Evolutionary conservation across 2,329 filamentous ascomycete genomes (phyloP).

Genomic region (Xylariaceae sp.): DNA sequence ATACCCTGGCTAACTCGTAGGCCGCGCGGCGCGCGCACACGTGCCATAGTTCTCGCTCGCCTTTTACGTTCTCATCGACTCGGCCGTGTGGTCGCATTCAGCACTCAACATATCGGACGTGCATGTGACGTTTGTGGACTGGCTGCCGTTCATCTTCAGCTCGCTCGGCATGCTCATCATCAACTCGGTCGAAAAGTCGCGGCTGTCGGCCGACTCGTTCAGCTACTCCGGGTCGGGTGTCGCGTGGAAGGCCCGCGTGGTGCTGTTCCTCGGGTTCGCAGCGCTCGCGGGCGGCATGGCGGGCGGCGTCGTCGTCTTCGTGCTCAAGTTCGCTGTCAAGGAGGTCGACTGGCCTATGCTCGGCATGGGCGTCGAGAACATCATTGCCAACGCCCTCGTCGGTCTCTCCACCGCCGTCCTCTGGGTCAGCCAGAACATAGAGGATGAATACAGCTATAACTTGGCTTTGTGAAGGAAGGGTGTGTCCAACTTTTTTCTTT

Average conservation of each 20-base stretch:
- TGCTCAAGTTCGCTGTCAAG: constrained; percentile 58
- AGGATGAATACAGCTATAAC: constrained; percentile 66
- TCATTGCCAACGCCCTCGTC: constrained; percentile 59
- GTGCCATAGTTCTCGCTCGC: constrained; percentile 55
- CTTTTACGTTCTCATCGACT: constrained; percentile 64
- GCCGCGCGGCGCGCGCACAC: no score
- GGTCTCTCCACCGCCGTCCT: constrained; percentile 59
- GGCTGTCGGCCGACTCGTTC: constrained; percentile 58
- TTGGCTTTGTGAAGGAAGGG: constrained; percentile 45
- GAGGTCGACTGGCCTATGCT: constrained; percentile 54
- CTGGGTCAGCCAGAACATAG: constrained; percentile 67
- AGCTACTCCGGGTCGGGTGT: constrained; percentile 58
- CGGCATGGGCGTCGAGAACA: constrained; percentile 60
- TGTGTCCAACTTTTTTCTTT: background rate
- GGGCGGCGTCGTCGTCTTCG: constrained; percentile 62
- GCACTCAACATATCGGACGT: constrained; percentile 53
- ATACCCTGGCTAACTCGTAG: background rate
- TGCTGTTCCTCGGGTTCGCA: constrained; percentile 62
- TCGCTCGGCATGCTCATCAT: constrained; percentile 65
- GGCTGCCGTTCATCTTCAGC: constrained; percentile 63
- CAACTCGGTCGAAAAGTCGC: constrained; percentile 63
- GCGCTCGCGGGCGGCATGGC: constrained; percentile 62
- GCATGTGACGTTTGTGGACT: constrained; percentile 63
- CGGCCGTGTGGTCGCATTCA: constrained; percentile 61
- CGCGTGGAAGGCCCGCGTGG: constrained; percentile 63